Conservation (phyloP, 352 stramenopile genomes). For the Globisporangium apiculatum region DNA sequence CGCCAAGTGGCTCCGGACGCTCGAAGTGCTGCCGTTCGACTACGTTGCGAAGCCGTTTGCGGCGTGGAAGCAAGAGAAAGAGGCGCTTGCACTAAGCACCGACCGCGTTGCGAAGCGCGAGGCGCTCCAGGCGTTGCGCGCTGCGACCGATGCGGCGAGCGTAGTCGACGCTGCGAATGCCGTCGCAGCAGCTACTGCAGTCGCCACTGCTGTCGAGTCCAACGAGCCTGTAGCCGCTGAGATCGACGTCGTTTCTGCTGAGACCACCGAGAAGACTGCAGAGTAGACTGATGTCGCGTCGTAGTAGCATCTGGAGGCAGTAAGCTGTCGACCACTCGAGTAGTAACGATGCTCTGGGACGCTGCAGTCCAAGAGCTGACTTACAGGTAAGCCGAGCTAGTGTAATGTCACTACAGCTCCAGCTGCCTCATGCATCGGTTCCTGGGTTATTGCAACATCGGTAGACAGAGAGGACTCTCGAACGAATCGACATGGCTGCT, state of each 20-base stretch:
- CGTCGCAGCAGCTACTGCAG: neutral
- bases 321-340: neutral
- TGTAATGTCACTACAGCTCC: too few species aligned
- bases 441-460: too few species aligned
- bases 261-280: neutral
- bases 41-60: constrained; percentile 52
- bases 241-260: neutral
- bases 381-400: too few species aligned
- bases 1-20: constrained; percentile 69
- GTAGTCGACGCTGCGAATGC: neutral
- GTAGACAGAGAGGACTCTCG: too few species aligned
- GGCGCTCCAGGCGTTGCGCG: constrained; percentile 24
- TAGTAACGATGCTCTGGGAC: neutral
- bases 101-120: constrained; percentile 35
- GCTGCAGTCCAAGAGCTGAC: too few species aligned
- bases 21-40: constrained; percentile 63
- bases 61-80: constrained; percentile 76
- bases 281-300: neutral
- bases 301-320: neutral
- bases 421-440: too few species aligned
- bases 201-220: too few species aligned
- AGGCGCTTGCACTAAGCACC: constrained; percentile 35
- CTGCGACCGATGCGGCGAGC: constrained; percentile 1
- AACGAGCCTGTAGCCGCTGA: too few species aligned
- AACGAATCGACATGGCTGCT: too few species aligned